Percentiles rank a stretch among this genome's conserved stretches.
Conservation (phyloP, 2,329 filamentous ascomycete genomes). For the Fusarium hainanense region DNA sequence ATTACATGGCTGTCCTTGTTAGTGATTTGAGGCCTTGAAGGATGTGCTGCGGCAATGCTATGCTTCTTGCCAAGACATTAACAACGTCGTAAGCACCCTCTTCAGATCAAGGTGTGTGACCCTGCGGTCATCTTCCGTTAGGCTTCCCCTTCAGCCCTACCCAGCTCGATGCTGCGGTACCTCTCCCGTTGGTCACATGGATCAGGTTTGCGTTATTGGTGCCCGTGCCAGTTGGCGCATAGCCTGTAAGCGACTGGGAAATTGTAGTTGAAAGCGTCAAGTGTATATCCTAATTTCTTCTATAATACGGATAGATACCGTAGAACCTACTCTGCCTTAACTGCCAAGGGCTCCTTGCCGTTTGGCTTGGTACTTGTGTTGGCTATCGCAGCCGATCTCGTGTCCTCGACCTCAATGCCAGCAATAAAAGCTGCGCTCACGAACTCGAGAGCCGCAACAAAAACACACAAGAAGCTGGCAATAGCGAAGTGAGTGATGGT, state of each 20-base stretch:
- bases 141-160: conserved; percentile 39
- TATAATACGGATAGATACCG: not conserved
- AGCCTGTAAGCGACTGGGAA: not conserved
- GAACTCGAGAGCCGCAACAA: conserved; percentile 88
- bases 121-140: conserved; percentile 44
- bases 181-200: conserved; percentile 17
- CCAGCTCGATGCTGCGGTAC: conserved; percentile 1
- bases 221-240: not conserved
- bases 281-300: conserved; percentile 3
- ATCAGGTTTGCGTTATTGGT: not conserved
- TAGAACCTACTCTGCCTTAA: conserved; percentile 11
- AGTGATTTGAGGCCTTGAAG: conserved; percentile 15
- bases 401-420: conserved; percentile 75
- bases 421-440: conserved; percentile 85
- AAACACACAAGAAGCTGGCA: conserved; percentile 87
- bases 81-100: conserved; percentile 18
- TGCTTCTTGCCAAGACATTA: conserved; percentile 32
- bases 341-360: conserved; percentile 20
- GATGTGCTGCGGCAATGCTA: conserved; percentile 19
- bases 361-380: conserved; percentile 23
- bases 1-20: conserved; percentile 14
- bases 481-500: conserved; percentile 97
- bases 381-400: conserved; percentile 6
- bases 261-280: not conserved
- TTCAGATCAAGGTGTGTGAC: conserved; percentile 17